These are phyloP conservation scores for Acaromyces ingoldii DNA, from an alignment of 1,284 basidiomycete species.

Conservation along the genomic window DNA sequence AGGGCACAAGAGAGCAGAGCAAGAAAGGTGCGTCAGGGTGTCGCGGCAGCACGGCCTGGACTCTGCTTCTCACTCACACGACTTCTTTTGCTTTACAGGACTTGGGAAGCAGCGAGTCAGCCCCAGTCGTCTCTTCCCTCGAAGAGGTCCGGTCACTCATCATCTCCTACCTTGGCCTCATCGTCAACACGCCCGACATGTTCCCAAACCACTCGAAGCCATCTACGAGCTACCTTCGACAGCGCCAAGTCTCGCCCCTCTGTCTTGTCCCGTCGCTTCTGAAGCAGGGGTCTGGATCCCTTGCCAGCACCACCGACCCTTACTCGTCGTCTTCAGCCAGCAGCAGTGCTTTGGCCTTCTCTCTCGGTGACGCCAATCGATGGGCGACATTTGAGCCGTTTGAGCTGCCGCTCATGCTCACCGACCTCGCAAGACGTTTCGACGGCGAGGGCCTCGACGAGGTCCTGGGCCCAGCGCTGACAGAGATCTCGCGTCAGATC, in stretches of 20 bases:
- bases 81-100: too few relatives aligned
- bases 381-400: conserved; percentile 48
- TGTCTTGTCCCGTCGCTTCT: conserved; percentile 58
- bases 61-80: too few relatives aligned
- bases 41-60: neutral
- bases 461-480: conserved; percentile 54
- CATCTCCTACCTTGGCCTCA: conserved; percentile 83
- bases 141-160: conserved; percentile 57
- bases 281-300: conserved; percentile 5
- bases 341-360: conserved; percentile 2
- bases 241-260: conserved; percentile 54
- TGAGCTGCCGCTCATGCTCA: conserved; percentile 54
- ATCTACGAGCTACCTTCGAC: conserved; percentile 8
- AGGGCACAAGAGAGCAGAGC: conserved; percentile 22
- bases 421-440: conserved; percentile 55
- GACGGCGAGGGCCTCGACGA: conserved; percentile 52
- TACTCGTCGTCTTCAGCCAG: conserved; percentile 53
- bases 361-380: conserved; percentile 16
- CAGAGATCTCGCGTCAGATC: conserved; percentile 38
- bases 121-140: too few relatives aligned
- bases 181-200: conserved; percentile 82
- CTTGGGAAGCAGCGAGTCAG: too few relatives aligned
- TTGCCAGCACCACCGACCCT: conserved; percentile 1
- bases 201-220: conserved; percentile 60
- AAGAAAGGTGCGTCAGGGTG: conserved; percentile 11